Conservation (phyloP, 2,329 filamentous ascomycete species). For the Fusarium protoensiforme region DNA sequence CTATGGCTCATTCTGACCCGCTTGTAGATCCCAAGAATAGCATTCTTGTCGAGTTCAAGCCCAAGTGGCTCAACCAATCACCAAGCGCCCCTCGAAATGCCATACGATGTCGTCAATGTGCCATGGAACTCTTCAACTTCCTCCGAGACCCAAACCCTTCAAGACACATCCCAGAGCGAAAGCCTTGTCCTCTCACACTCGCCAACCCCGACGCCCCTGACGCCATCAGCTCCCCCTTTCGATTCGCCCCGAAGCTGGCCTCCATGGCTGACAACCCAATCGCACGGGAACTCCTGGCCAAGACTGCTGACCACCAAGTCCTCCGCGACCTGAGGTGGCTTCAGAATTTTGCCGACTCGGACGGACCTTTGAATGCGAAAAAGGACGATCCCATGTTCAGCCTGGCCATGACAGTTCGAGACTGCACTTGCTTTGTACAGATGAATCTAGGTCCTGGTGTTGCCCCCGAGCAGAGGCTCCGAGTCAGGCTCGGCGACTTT, state of each 20-base stretch:
- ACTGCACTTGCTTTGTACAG: slow-evolving; percentile 80
- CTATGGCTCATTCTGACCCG: slow-evolving; percentile 3
- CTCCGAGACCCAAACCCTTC: slow-evolving; percentile 48
- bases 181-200: slow-evolving; percentile 75
- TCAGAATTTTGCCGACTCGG: slow-evolving; percentile 56
- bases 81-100: slow-evolving; percentile 73
- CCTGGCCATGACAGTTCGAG: slow-evolving; percentile 82
- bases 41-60: slow-evolving; percentile 78
- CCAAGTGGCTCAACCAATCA: slow-evolving; percentile 85
- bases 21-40: slow-evolving; percentile 44
- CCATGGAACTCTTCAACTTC: slow-evolving; percentile 57
- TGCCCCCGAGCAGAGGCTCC: slow-evolving; percentile 48
- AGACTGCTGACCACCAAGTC: slow-evolving; percentile 49
- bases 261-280: slow-evolving; percentile 20
- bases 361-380: slow-evolving; percentile 56
- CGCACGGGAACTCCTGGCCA: slow-evolving; percentile 38
- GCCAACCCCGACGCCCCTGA: slow-evolving; percentile 60
- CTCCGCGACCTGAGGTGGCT: slow-evolving; percentile 48
- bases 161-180: slow-evolving; percentile 49
- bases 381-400: slow-evolving; percentile 62
- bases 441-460: slow-evolving; percentile 52
- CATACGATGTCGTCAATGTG: slow-evolving; percentile 80
- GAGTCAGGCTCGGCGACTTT: slow-evolving; percentile 77
- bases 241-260: slow-evolving; percentile 49
- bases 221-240: slow-evolving; percentile 56